phyloP scores from a whole-genome alignment of 1,284 basidiomycete genomes.

The Athelia psychrophila region DNA sequence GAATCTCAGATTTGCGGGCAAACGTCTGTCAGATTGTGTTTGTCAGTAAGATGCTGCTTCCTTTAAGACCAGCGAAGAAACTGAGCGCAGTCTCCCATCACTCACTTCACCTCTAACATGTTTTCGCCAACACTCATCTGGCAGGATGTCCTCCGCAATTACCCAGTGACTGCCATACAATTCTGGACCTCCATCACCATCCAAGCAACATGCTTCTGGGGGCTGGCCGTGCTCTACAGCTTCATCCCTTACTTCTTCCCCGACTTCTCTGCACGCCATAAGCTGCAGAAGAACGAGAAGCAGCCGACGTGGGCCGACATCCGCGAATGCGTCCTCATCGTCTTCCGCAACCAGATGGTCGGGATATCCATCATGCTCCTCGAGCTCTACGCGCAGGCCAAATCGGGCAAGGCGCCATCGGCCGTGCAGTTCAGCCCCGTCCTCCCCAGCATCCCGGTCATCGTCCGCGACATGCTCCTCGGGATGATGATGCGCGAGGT shows the following conservation, averaged over 20 bases:
- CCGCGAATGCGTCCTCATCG: background rate
- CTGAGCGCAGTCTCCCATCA: no score
- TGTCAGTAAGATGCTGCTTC: no score
- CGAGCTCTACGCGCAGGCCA: background rate
- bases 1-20: no score
- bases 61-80: no score
- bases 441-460: background rate
- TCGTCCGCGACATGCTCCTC: background rate
- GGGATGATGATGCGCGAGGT: background rate
- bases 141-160: background rate
- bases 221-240: background rate
- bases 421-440: background rate
- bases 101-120: no score
- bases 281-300: background rate
- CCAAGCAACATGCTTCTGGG: background rate
- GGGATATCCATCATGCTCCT: no score
- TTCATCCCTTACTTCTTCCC: background rate
- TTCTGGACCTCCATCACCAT: background rate
- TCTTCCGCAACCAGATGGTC: background rate
- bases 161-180: background rate
- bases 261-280: background rate
- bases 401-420: background rate
- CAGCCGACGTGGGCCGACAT: background rate
- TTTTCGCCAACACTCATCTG: background rate
- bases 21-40: no score